Base-by-base conservation (phyloP, 73 alveolate species). In the Paramecium sexaurelia region DNA sequence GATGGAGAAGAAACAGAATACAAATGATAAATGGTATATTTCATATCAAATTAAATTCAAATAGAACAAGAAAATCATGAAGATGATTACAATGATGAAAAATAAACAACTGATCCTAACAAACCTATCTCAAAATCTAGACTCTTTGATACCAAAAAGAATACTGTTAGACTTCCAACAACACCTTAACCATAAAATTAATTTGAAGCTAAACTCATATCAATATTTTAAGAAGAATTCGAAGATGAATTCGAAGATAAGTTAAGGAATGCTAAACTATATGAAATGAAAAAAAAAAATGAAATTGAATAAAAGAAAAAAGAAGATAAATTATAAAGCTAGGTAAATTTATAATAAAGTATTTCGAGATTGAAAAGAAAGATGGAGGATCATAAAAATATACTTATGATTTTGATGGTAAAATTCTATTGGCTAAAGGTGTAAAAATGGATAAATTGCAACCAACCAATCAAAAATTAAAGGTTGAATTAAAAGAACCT, bases 171-270 rank as follows among this genome's bases (percentile, higher is more conserved):
- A 61, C 26, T 61, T 13, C 83, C 83, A 26, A 61, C 83, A 4
- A 61, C 83, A 29, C 83, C 83, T 1, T 26, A 61, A 32, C 83
- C 83, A 26, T 1, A 26, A 61, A 10, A 26, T 11, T 26, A 61
- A 27, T 22, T 61, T 61, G 83, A 61, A 32, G 4, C 75, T 32
- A 78, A 17, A 41, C 1, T 41, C 9, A 78, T 22, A 6, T 40
- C 15, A 78, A 13, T 45, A 17, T 22, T 13, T 24, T 33, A 78
- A 22, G 73, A 78, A 13, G 90, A 37, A 29, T 32, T 5, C 10
- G 90, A 78, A 45, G 90, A 78, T 78, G 90, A 78, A 45, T 78
- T 29, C 41, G 90, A 78, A 45, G 90, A 78, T 41, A 78, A 78
- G 41, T 78, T 78, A 78, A 37, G 90, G 19, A 78, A 39, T 41